These are phyloP conservation scores for Calocybe gangraenosa DNA, from an alignment of 768 basidiomycete species.

Conservation along the genomic window DNA sequence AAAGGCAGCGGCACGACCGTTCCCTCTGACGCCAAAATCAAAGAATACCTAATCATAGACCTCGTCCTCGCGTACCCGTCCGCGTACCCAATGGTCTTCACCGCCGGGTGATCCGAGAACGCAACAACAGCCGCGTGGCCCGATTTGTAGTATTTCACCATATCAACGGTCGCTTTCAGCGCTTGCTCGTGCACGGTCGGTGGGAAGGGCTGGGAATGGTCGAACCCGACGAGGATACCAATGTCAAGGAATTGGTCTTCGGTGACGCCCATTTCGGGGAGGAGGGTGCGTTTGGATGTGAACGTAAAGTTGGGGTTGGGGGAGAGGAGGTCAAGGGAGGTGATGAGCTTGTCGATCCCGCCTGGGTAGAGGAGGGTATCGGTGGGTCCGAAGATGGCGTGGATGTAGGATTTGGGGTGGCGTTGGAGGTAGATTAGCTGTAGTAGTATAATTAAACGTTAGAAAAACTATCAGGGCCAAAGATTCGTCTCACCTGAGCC, in stretches of 20 bases:
- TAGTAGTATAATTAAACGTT: conserved; percentile 4
- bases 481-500: conserved; percentile 71
- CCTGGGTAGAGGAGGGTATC: conserved; percentile 87
- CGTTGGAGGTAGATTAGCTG: conserved; percentile 94
- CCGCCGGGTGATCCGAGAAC: conserved; percentile 75
- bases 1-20: conserved; percentile 75
- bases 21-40: conserved; percentile 87
- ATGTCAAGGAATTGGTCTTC: conserved; percentile 96
- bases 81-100: conserved; percentile 73
- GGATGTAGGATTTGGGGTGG: conserved; percentile 90
- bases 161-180: conserved; percentile 82
- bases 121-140: conserved; percentile 78
- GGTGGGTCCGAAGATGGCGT: conserved; percentile 87
- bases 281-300: conserved; percentile 72
- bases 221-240: conserved; percentile 87
- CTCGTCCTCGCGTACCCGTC: conserved; percentile 89
- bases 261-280: conserved; percentile 52
- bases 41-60: conserved; percentile 86
- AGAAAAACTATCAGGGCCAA: too few species aligned
- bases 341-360: conserved; percentile 81
- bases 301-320: conserved; percentile 67
- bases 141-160: conserved; percentile 90
- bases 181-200: conserved; percentile 78
- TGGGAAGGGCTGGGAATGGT: conserved; percentile 71
- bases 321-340: conserved; percentile 73